phyloP scores from a whole-genome alignment of 2,329 filamentous ascomycete genomes.

The Curvularia spicifera region DNA sequence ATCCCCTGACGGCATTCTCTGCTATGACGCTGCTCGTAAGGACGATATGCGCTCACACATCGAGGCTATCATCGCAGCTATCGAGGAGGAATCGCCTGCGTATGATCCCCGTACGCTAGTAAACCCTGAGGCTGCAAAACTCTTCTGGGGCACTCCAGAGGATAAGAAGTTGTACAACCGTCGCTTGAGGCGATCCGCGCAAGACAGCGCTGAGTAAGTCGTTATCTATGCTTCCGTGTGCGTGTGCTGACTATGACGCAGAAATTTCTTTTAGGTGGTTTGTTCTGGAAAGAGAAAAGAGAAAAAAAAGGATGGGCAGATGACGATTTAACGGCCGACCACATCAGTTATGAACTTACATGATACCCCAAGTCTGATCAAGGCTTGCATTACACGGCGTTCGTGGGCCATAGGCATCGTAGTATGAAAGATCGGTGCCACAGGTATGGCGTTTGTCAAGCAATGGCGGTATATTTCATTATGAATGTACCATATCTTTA shows the following conservation, averaged over 20 bases:
- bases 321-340: constrained; percentile 29
- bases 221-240: not conserved
- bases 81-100: constrained; percentile 87
- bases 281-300: not conserved
- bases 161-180: constrained; percentile 87
- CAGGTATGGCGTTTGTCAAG: constrained; percentile 9
- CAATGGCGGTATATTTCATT: constrained; percentile 3
- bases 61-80: constrained; percentile 76
- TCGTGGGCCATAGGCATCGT: constrained; percentile 21
- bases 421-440: constrained; percentile 8
- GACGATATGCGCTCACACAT: constrained; percentile 86
- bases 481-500: not conserved
- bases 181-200: constrained; percentile 77
- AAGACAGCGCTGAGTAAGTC: constrained; percentile 57
- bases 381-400: constrained; percentile 38
- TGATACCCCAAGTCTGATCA: constrained; percentile 37
- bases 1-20: constrained; percentile 78
- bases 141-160: constrained; percentile 83
- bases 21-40: constrained; percentile 70
- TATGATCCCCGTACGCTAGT: constrained; percentile 91
- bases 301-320: not conserved
- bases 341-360: constrained; percentile 33
- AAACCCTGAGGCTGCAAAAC: constrained; percentile 80
- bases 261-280: constrained; percentile 32
- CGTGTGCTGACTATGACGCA: constrained; percentile 7